Conservation (phyloP, 768 basidiomycete species). For the Auriscalpium vulgare region DNA sequence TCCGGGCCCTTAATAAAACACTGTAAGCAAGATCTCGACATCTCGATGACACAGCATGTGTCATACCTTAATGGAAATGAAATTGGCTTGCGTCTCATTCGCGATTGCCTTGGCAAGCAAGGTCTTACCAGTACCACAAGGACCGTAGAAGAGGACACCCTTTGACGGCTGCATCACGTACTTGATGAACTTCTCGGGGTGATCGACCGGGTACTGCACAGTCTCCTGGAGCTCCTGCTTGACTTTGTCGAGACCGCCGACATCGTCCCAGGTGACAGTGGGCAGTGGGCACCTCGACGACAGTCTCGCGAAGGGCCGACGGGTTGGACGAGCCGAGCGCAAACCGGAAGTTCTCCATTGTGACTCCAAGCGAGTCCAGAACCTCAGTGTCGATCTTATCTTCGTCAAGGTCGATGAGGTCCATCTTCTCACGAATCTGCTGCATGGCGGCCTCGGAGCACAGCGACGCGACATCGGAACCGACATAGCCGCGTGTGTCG, state of each 20-base stretch:
- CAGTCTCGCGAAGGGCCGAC: slow-evolving; percentile 96
- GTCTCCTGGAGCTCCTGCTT: slow-evolving; percentile 99
- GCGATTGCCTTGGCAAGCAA: slow-evolving; percentile 98
- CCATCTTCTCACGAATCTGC: slow-evolving; percentile 99
- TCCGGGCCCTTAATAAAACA: slow-evolving; percentile 67
- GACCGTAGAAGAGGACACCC: slow-evolving; percentile 99
- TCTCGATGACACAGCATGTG: no score
- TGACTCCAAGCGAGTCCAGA: slow-evolving; percentile 96
- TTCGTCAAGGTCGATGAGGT: slow-evolving; percentile 89
- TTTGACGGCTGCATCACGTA: slow-evolving; percentile 99
- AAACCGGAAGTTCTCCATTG: slow-evolving; percentile 99
- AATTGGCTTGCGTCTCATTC: slow-evolving; percentile 99
- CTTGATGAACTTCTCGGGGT: slow-evolving; percentile 99
- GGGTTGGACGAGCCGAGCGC: slow-evolving; percentile 97
- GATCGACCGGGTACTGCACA: slow-evolving; percentile 99
- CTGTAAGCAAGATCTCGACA: slow-evolving; percentile 8
- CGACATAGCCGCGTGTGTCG: slow-evolving; percentile 98
- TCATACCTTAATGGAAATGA: slow-evolving; percentile 91
- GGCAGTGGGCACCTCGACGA: slow-evolving; percentile 98
- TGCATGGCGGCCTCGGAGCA: slow-evolving; percentile 99
- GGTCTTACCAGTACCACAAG: slow-evolving; percentile 99
- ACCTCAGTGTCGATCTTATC: slow-evolving; percentile 99
- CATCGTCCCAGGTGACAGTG: slow-evolving; percentile 99
- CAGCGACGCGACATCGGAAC: slow-evolving; percentile 93
- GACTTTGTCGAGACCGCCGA: slow-evolving; percentile 99